phyloP scores from a whole-genome alignment of 2,329 filamentous ascomycete genomes.

The Talaromyces amestolkiae region DNA sequence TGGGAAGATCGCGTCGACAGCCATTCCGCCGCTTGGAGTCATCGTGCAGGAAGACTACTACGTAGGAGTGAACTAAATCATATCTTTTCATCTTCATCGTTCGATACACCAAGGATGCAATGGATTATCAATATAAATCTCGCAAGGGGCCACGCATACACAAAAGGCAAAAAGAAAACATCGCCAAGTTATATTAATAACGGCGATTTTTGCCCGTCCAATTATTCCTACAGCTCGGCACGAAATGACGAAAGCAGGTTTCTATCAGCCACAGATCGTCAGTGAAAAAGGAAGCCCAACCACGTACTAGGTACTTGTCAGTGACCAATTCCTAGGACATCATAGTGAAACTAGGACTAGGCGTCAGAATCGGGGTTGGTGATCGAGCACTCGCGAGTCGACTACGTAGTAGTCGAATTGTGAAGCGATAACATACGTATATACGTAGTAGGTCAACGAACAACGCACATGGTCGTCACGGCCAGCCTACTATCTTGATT shows the following conservation, averaged over 20 bases:
- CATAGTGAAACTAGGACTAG: not conserved
- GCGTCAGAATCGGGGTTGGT: not conserved
- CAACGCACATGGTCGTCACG: not conserved
- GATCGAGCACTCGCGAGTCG: not conserved
- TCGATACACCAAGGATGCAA: not conserved
- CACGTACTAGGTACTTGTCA: not conserved
- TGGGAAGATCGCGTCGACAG: not conserved
- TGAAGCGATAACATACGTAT: not conserved
- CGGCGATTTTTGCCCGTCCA: not conserved
- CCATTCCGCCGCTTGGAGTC: conserved; percentile 1
- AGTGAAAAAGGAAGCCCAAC: not conserved
- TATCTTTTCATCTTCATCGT: not conserved
- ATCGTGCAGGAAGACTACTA: not conserved
- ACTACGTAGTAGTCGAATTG: not conserved
- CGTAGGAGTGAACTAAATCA: too few species aligned
- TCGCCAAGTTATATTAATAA: not conserved
- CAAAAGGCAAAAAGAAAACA: not conserved
- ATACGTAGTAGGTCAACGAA: not conserved
- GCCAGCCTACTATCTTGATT: not conserved
- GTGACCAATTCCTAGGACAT: too few species aligned
- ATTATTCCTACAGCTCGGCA: not conserved
- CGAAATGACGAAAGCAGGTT: not conserved
- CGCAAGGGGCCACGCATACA: not conserved
- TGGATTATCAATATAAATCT: not conserved
- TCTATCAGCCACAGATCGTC: not conserved